Conservation (phyloP, 768 basidiomycete species). For the Pisolithus marmoratus region DNA sequence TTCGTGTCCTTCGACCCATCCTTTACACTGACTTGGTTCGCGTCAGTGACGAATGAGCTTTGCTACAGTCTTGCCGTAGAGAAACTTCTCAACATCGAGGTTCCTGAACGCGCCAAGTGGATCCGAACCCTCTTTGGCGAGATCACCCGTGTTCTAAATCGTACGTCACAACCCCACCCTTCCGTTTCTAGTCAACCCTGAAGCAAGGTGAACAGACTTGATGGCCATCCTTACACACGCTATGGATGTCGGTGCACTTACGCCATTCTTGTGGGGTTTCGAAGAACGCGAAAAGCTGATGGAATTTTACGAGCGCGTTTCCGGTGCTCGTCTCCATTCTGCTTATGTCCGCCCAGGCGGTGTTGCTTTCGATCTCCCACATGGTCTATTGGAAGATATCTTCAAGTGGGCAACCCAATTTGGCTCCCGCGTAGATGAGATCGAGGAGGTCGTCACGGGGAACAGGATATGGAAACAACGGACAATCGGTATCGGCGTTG, state of each 20-base stretch:
- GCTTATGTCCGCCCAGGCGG: conserved; percentile 98
- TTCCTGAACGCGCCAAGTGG: conserved; percentile 97
- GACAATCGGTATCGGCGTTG: conserved; percentile 83
- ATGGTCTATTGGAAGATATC: conserved; percentile 98
- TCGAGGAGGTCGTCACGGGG: conserved; percentile 95
- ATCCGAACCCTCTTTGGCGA: conserved; percentile 96
- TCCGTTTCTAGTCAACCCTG: conserved; percentile 2
- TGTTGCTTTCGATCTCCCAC: conserved; percentile 95
- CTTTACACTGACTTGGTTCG: neutral
- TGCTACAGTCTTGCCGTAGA: conserved; percentile 97
- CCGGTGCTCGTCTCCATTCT: conserved; percentile 93
- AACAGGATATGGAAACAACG: conserved; percentile 98
- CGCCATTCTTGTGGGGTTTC: conserved; percentile 99
- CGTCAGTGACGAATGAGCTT: conserved; percentile 93
- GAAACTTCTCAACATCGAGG: conserved; percentile 94
- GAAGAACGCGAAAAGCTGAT: conserved; percentile 99
- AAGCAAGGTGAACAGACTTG: conserved; percentile 47
- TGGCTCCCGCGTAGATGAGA: conserved; percentile 83
- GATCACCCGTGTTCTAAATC: conserved; percentile 93
- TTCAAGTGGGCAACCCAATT: conserved; percentile 98
- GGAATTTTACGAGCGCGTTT: conserved; percentile 99
- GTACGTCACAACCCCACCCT: conserved; percentile 38
- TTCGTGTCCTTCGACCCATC: conserved; percentile 4
- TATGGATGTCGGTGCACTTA: conserved; percentile 97
- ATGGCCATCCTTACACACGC: conserved; percentile 96